phyloP scores from a whole-genome alignment of 2,329 filamentous ascomycete species.

The Colletotrichum plurivorum region DNA sequence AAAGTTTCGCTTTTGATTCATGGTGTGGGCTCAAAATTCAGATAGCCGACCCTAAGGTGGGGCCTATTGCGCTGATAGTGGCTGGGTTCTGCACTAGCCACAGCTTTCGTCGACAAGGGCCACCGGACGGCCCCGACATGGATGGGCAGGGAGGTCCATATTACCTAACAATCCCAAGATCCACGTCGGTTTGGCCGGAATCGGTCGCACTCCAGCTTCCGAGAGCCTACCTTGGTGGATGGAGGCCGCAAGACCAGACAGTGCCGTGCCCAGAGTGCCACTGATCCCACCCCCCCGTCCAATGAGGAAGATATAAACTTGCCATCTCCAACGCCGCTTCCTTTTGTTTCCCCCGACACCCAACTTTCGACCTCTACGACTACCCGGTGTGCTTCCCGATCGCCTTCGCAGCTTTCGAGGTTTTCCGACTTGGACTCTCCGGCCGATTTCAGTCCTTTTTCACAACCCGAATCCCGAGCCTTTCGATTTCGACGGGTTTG shows the following conservation, averaged over 20 bases:
- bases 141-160: too few species aligned
- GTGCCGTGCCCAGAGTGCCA: slow-evolving; percentile 31
- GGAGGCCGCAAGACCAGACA: slow-evolving; percentile 5
- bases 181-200: slow-evolving; percentile 21
- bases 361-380: slow-evolving; percentile 19
- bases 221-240: slow-evolving; percentile 3
- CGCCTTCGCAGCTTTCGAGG: slow-evolving; percentile 13
- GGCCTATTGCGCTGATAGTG: slow-evolving; percentile 7
- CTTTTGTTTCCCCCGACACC: slow-evolving; percentile 24
- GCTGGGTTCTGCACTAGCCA: slow-evolving; percentile 29
- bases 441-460: neutral
- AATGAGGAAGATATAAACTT: slow-evolving; percentile 40
- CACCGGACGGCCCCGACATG: too few species aligned
- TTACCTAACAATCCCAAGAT: too few species aligned
- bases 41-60: slow-evolving; percentile 38
- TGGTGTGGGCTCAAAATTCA: slow-evolving; percentile 37
- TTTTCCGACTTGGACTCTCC: slow-evolving; percentile 1
- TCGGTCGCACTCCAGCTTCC: slow-evolving; percentile 25
- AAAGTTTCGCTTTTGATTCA: slow-evolving; percentile 46
- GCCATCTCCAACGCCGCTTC: slow-evolving; percentile 39
- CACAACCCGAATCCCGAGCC: neutral
- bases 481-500: slow-evolving; percentile 8
- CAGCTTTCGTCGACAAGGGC: neutral
- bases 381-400: slow-evolving; percentile 16
- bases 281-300: slow-evolving; percentile 36